Conservation (phyloP, 176 grass and related monocot species). For the Bothriochloa decipiens region DNA sequence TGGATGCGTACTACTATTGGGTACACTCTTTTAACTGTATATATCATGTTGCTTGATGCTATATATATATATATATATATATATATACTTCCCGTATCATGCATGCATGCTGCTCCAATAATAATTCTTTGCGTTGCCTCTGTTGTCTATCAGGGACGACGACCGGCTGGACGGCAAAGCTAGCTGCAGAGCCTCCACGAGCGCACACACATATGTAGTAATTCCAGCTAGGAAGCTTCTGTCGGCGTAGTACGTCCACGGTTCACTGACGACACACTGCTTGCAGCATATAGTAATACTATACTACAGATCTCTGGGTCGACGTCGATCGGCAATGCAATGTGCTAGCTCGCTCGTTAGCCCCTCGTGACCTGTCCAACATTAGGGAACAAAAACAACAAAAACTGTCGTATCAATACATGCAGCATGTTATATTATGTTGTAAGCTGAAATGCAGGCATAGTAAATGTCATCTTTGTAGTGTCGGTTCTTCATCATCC, state of each 20-base stretch:
- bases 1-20: background rate
- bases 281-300: background rate
- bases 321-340: background rate
- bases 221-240: background rate
- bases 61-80: background rate
- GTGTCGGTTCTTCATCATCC: too few species aligned
- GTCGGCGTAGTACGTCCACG: background rate
- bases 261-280: background rate
- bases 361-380: constrained; percentile 47
- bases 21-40: background rate
- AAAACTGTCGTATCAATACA: background rate
- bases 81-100: background rate
- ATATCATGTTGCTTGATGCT: background rate
- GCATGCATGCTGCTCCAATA: background rate
- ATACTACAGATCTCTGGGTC: background rate
- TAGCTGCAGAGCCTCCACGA: too few species aligned
- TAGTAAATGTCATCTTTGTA: too few species aligned
- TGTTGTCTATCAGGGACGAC: background rate
- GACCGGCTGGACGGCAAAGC: too few species aligned
- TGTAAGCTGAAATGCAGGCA: too few species aligned
- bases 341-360: constrained; percentile 5
- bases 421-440: too few species aligned
- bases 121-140: background rate
- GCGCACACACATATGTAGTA: background rate
- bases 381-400: background rate